A percentile compares a stretch with the other conserved stretches of the same genome.
Evolutionary conservation across 345 rosid species (phyloP).

Genomic region (Linum usitatissimum): DNA sequence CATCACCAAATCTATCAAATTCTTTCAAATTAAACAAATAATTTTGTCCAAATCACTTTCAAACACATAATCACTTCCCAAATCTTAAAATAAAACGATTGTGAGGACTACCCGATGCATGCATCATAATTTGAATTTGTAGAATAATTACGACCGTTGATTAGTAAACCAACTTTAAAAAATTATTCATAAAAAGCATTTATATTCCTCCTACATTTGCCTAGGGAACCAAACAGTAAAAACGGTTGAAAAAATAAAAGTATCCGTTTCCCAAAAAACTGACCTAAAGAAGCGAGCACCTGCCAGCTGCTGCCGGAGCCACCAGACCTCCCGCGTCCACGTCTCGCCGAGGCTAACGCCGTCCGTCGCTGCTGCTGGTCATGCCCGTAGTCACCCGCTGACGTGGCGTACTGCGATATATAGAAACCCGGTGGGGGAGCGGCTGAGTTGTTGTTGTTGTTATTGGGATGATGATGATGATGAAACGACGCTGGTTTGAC

Average conservation of each 20-base stretch:
- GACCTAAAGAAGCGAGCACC: conserved; percentile 56
- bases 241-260: too few species aligned
- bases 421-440: conserved; percentile 22
- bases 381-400: neutral
- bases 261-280: neutral
- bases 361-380: neutral
- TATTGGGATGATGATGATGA: neutral
- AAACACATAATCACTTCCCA: too few species aligned
- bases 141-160: too few species aligned
- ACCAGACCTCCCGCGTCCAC: conserved; percentile 43
- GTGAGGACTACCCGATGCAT: too few species aligned
- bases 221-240: conserved; percentile 18
- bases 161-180: too few species aligned
- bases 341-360: conserved; percentile 22
- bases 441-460: neutral
- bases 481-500: neutral
- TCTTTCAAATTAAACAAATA: too few species aligned
- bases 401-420: conserved; percentile 25
- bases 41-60: too few species aligned
- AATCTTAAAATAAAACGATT: too few species aligned
- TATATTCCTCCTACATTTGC: conserved; percentile 14
- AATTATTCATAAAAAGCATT: too few species aligned
- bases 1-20: too few species aligned
- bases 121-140: too few species aligned
- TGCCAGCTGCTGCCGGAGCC: conserved; percentile 53